A percentile compares a stretch with the other conserved stretches of the same genome.
Evolutionary conservation across 2,329 filamentous ascomycete genomes (phyloP).

Genomic region (Ceratocystiopsis sp.): DNA sequence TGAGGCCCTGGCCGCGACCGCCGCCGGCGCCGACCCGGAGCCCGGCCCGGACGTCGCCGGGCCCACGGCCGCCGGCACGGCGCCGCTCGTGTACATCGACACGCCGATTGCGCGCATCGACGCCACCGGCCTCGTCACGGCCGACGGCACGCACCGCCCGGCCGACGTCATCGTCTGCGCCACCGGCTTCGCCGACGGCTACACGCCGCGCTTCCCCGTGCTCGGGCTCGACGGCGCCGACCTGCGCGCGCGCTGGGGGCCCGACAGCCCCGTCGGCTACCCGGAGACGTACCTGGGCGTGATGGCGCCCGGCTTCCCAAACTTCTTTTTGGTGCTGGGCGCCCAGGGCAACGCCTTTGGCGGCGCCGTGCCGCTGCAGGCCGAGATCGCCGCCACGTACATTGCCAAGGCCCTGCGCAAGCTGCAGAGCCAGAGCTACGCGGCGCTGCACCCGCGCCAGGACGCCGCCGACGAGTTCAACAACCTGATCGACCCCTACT

Average conservation of each 20-base stretch:
- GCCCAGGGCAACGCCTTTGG: conserved; percentile 7
- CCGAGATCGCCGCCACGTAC: conserved; percentile 8
- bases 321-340: conserved; percentile 13
- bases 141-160: conserved; percentile 10
- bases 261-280: conserved; percentile 5
- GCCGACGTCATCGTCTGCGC: conserved; percentile 18
- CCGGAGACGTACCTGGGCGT: conserved; percentile 13
- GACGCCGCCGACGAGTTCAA: conserved; percentile 10
- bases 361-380: conserved; percentile 9
- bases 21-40: conserved; percentile 10
- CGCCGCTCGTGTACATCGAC: conserved; percentile 11
- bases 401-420: conserved; percentile 10
- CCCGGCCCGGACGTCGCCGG: conserved; percentile 10
- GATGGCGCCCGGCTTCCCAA: conserved; percentile 13
- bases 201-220: conserved; percentile 8
- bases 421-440: conserved; percentile 9
- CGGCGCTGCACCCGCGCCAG: conserved; percentile 4
- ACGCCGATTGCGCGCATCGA: conserved; percentile 16
- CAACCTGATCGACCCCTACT: conserved; percentile 4
- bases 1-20: conserved; percentile 12
- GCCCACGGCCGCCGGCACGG: too few species aligned
- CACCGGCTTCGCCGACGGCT: conserved; percentile 13
- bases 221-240: conserved; percentile 3
- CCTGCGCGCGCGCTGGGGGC: conserved; percentile 9
- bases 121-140: conserved; percentile 10